Conservation (phyloP, 192 early-diverging fungal species). For the Coemansia sp. region DNA sequence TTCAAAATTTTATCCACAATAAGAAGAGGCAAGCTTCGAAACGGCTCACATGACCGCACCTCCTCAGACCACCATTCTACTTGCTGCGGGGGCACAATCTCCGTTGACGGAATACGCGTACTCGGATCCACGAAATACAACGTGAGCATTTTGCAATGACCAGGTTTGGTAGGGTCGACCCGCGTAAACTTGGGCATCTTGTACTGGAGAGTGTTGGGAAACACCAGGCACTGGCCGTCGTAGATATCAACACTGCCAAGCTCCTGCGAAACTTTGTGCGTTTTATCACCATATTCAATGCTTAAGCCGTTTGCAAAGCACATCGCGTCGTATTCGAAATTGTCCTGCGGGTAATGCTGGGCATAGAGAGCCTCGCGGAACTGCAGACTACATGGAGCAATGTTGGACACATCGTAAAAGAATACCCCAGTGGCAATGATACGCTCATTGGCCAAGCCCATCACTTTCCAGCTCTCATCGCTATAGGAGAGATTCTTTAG, state of each 20-base stretch:
- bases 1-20: conserved; percentile 14
- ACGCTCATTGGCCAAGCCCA: no score
- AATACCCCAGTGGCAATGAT: no score
- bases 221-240: conserved; percentile 61
- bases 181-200: conserved; percentile 58
- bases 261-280: no score
- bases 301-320: no score
- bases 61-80: conserved; percentile 26
- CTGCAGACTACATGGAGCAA: no score
- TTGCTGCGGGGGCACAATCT: conserved; percentile 64
- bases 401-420: no score
- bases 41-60: neutral
- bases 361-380: no score
- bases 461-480: no score
- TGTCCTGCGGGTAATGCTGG: no score
- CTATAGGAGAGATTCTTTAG: no score
- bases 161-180: conserved; percentile 55
- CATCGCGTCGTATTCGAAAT: no score
- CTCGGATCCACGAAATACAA: conserved; percentile 68
- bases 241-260: conserved; percentile 11
- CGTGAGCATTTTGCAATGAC: conserved; percentile 62
- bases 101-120: conserved; percentile 48
- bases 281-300: no score
- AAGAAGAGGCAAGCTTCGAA: conserved; percentile 12
- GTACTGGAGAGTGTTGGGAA: conserved; percentile 68